Evolutionary conservation across 805 yeast species (phyloP).

Genomic region (Cyberlindnera maritima): DNA sequence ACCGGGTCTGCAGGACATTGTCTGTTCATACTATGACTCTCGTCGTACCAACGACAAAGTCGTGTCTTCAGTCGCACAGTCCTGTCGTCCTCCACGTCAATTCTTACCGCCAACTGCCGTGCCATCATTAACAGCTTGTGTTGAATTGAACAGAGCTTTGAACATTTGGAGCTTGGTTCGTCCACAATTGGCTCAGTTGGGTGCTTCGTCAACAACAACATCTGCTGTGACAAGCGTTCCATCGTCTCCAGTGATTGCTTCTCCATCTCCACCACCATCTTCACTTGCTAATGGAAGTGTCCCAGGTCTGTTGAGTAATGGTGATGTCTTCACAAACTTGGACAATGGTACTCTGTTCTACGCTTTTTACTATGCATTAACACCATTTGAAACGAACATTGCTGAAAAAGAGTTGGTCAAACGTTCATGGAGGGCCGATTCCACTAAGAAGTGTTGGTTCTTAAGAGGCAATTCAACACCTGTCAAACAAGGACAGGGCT

Average conservation of each 20-base stretch:
- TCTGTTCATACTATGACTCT: constrained; percentile 26
- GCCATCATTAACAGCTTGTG: constrained; percentile 51
- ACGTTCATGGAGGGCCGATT: constrained; percentile 75
- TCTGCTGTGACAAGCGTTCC: not conserved
- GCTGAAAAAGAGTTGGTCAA: constrained; percentile 75
- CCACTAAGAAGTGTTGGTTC: constrained; percentile 73
- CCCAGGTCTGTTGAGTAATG: not conserved
- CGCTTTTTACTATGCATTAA: constrained; percentile 79
- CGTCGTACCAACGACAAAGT: constrained; percentile 9
- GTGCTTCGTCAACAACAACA: constrained; percentile 41
- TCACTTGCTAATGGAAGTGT: not conserved
- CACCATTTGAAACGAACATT: constrained; percentile 63
- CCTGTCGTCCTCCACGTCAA: constrained; percentile 13
- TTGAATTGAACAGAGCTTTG: constrained; percentile 81
- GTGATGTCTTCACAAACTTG: constrained; percentile 7
- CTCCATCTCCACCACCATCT: not conserved
- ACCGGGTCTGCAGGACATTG: constrained; percentile 33
- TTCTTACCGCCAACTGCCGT: constrained; percentile 8
- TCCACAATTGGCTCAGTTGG: constrained; percentile 38
- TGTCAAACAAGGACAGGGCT: constrained; percentile 9
- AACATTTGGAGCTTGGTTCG: constrained; percentile 85
- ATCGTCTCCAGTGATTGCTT: not conserved
- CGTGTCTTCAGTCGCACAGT: constrained; percentile 8
- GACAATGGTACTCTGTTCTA: constrained; percentile 54
- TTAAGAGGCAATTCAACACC: constrained; percentile 47